Evolutionary conservation across 106 monocot species (phyloP), one percentile per base, ranked within the genome.

Genomic region (Phalaenopsis aphrodite): DNA sequence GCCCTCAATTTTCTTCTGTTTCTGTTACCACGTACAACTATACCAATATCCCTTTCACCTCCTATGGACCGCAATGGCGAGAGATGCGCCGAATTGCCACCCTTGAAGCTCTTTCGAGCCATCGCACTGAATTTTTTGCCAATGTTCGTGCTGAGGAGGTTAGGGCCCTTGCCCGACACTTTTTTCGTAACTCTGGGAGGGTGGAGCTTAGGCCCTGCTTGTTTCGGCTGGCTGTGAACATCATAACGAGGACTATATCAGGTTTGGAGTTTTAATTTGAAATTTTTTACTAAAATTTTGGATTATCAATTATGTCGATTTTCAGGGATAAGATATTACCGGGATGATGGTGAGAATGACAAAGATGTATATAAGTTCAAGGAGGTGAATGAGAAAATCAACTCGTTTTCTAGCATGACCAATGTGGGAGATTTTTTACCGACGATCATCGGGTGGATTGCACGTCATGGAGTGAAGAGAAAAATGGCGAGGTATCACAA

Each of bases 361-460:
- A n/a, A 39, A 9, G 73, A 55, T 46, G 46, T 8, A 55, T 38
- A 19, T 47, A 38, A 21, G 55, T 74, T 81, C 41, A 5, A 72
- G 1, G 75, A 79, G 55, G 23, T 74, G 66, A 49, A 61, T 65
- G 75, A 48, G 76, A 47, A 23, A 41, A 42, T 79, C 55, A 16
- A 8, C 8, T 5, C 30, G 0, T 6, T 85, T 42, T 46, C 19
- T 3, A 81, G 79, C 19, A 24, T 24, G 1, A 56, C 86, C 1
- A 84, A 82, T 39, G 4, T 77, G 1, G 75, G 71, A 38, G 86
- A 89, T 37, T 86, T 78, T 6, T 8, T 89, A 23, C 86, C 86
- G 11, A 12, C 55, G 56, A 12, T 77, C 48, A 4, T 86, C 6
- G 72, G 78, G 38, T 47, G 49, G 41, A 5, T 89, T 6, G 79